These are phyloP conservation scores for Suhomyces sp. DNA, from an alignment of 805 yeast species.

Conservation along the genomic window DNA sequence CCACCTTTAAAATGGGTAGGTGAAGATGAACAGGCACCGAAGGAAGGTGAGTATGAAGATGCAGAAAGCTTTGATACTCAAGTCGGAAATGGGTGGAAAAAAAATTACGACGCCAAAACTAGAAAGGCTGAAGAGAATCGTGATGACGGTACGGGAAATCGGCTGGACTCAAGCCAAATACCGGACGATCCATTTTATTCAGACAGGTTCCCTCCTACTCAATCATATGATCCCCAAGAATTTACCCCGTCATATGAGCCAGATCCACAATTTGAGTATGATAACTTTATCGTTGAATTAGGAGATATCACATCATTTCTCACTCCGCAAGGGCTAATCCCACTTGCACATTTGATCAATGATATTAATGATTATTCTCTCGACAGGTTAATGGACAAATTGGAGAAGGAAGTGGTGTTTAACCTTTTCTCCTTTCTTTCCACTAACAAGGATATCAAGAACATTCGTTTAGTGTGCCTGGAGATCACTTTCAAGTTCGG, in stretches of 20 bases:
- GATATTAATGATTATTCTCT: conserved; percentile 38
- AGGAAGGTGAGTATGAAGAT: too few species aligned
- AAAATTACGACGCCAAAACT: too few species aligned
- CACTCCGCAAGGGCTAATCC: conserved; percentile 44
- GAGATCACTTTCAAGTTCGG: conserved; percentile 40
- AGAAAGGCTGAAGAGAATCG: too few species aligned
- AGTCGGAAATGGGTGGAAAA: too few species aligned
- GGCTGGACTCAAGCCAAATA: too few species aligned
- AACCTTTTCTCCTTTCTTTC: conserved; percentile 36
- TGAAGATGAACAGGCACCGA: too few species aligned
- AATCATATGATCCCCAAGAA: conserved; percentile 20
- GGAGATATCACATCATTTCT: conserved; percentile 48
- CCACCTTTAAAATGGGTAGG: conserved; percentile 63
- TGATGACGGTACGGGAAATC: too few species aligned
- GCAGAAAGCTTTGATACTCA: too few species aligned
- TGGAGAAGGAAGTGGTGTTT: conserved; percentile 60
- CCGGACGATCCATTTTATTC: background rate
- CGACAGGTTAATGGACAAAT: conserved; percentile 55
- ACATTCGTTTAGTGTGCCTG: conserved; percentile 51
- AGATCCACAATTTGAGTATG: conserved; percentile 48
- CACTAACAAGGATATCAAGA: conserved; percentile 36
- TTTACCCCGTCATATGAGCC: conserved; percentile 29
- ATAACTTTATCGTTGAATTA: conserved; percentile 54
- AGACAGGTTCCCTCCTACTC: conserved; percentile 3
- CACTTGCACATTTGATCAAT: conserved; percentile 37